Evolutionary conservation across 2,329 filamentous ascomycete genomes (phyloP).

Genomic region (Trichoderma arundinaceum): DNA sequence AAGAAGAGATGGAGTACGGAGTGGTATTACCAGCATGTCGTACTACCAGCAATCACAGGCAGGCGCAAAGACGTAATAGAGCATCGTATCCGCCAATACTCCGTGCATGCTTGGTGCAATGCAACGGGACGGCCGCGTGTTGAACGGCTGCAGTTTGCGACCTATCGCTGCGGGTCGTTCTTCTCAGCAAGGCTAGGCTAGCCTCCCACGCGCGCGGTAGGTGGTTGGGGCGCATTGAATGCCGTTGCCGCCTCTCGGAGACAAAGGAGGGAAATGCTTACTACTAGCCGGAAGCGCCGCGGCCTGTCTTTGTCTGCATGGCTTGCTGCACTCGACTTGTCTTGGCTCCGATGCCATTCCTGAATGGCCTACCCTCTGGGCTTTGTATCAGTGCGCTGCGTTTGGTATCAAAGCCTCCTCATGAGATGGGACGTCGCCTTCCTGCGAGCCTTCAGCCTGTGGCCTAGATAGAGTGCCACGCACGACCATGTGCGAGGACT

Average conservation of each 20-base stretch:
- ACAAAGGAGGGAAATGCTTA: not conserved
- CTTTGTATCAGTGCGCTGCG: not conserved
- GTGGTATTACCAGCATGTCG: not conserved
- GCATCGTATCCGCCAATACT: not conserved
- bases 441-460: constrained; percentile 1
- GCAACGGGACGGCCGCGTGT: constrained; percentile 1
- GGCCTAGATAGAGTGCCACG: not conserved
- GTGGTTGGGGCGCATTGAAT: not conserved
- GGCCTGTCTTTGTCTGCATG: not conserved
- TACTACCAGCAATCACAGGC: not conserved
- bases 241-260: constrained; percentile 17
- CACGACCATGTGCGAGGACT: not conserved
- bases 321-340: not conserved
- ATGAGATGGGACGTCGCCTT: constrained; percentile 2
- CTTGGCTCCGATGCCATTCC: constrained; percentile 1
- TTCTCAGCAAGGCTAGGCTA: constrained; percentile 17
- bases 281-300: constrained; percentile 1
- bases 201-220: constrained; percentile 16
- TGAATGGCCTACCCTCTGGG: not conserved
- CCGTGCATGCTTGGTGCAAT: not conserved
- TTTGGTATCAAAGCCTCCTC: too few species aligned
- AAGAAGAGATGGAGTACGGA: not conserved
- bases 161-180: constrained; percentile 18
- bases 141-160: constrained; percentile 17
- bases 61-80: not conserved